phyloP scores from a whole-genome alignment of 1,284 basidiomycete genomes.

The Cystobasidium slooffiae region DNA sequence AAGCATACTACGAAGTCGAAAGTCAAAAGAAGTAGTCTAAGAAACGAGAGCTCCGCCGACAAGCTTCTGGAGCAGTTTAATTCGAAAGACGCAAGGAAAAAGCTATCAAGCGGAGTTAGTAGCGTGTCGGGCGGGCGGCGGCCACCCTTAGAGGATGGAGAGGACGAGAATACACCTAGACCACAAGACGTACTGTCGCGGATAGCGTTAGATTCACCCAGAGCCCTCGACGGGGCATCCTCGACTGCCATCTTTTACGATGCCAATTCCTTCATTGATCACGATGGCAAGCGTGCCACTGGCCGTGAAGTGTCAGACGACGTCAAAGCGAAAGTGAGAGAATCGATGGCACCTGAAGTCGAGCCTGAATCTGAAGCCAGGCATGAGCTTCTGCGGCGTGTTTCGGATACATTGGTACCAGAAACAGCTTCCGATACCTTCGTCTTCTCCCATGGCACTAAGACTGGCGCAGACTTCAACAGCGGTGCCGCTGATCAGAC shows the following conservation, averaged over 20 bases:
- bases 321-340: not conserved
- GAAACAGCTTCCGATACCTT: slow-evolving; percentile 35
- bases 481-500: not conserved
- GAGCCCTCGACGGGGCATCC: not conserved
- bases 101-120: slow-evolving; percentile 14
- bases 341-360: not conserved
- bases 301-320: slow-evolving; percentile 4
- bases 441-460: slow-evolving; percentile 6
- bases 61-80: slow-evolving; percentile 4
- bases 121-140: not conserved
- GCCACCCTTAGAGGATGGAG: not conserved
- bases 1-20: not conserved
- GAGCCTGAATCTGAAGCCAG: slow-evolving; percentile 12
- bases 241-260: not conserved
- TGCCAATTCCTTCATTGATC: not conserved
- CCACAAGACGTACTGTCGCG: slow-evolving; percentile 21
- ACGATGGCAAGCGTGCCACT: slow-evolving; percentile 6
- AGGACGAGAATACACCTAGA: not conserved
- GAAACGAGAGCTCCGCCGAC: not conserved
- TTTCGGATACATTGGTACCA: slow-evolving; percentile 32
- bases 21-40: not conserved
- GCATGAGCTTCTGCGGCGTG: slow-evolving; percentile 40
- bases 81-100: slow-evolving; percentile 13
- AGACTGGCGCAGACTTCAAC: not conserved
- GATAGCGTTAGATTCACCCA: slow-evolving; percentile 3